These are phyloP conservation scores for Mallotus nudiflorus DNA, from an alignment of 345 rosid genomes.

Conservation along the genomic window DNA sequence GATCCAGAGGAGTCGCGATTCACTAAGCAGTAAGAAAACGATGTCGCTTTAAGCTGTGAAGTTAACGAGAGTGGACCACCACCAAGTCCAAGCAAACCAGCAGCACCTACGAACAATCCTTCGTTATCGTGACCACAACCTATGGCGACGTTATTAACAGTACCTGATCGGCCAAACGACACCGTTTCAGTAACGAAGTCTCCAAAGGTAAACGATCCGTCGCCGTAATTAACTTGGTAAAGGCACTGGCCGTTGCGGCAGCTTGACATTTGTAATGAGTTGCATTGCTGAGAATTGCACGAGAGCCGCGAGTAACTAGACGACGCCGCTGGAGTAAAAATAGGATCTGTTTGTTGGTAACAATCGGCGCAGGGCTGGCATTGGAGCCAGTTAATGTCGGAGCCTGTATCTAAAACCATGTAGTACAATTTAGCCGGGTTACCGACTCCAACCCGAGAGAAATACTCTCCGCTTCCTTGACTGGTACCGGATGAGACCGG, in stretches of 20 bases:
- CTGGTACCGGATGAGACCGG: slow-evolving; percentile 71
- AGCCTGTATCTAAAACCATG: slow-evolving; percentile 82
- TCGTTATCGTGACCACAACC: slow-evolving; percentile 94
- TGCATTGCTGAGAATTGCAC: slow-evolving; percentile 59
- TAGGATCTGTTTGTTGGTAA: slow-evolving; percentile 82
- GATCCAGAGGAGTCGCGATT: slow-evolving; percentile 69
- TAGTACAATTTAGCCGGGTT: slow-evolving; percentile 59
- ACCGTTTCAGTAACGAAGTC: slow-evolving; percentile 67
- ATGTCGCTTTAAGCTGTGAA: slow-evolving; percentile 66
- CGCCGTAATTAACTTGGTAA: slow-evolving; percentile 88
- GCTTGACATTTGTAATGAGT: slow-evolving; percentile 47
- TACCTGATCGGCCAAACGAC: slow-evolving; percentile 44
- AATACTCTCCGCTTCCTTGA: slow-evolving; percentile 96
- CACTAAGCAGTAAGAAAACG: slow-evolving; percentile 88
- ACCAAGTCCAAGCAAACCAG: slow-evolving; percentile 90
- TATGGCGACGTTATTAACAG: slow-evolving; percentile 22
- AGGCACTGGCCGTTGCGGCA: slow-evolving; percentile 56
- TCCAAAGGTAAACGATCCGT: slow-evolving; percentile 87
- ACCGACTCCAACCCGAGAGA: slow-evolving; percentile 78
- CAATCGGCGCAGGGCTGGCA: slow-evolving; percentile 79
- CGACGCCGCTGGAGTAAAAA: slow-evolving; percentile 65
- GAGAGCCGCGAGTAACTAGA: slow-evolving; percentile 54
- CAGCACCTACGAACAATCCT: slow-evolving; percentile 76
- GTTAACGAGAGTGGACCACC: slow-evolving; percentile 84
- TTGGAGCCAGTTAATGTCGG: slow-evolving; percentile 89